Evolutionary conservation across 768 basidiomycete genomes (phyloP), one percentile per base, ranked within the genome.

Genomic region (Exidia glandulosa): DNA sequence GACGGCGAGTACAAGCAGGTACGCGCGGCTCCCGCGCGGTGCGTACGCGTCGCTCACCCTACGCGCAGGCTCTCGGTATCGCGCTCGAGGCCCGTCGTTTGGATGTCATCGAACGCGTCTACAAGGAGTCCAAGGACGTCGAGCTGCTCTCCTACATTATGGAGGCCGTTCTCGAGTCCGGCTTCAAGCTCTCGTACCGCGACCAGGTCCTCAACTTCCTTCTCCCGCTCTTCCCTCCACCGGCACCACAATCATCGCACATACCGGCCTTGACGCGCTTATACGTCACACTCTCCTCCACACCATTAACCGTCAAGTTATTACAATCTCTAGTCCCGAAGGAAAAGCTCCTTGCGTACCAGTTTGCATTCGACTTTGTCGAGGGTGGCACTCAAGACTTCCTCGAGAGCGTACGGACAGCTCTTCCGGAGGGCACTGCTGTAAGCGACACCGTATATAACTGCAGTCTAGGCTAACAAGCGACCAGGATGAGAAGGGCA

Each of bases 321-420:
- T 72, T 96, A 61, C 79, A 76, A 2, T 85, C 85, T 2, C 78
- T 96, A 9, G 79, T 93, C 14, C 79, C 80, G 3, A 79, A 79
- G 62, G 82, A 94, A 65, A 81, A 81, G 41, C 75, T 93, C 12
- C 75, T 95, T 29, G 94, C 93, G 1, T 95, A 94, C 71, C 96
- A 99, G 70, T 84, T 97, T 69, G 93, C 90, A 0, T 98, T 98
- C 69, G 96, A 98, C 73, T 75, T 98, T 55, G 89, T 88, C 14
- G 95, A 97, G 73, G 91, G 94, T 34, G 95, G 92, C 0, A 83
- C 89, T 2, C 93, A 95, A 70, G 93, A 94, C 66, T 98, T 92
- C 74, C 76, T 97, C 50, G 87, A 92, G 66, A 83, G 77, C 50
- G 78, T 96, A 29, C 79, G 85, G 59, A 81, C 73, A 55, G 80